Conservation (phyloP, 2,329 filamentous ascomycete genomes). For the Pseudogymnoascus sp. region DNA sequence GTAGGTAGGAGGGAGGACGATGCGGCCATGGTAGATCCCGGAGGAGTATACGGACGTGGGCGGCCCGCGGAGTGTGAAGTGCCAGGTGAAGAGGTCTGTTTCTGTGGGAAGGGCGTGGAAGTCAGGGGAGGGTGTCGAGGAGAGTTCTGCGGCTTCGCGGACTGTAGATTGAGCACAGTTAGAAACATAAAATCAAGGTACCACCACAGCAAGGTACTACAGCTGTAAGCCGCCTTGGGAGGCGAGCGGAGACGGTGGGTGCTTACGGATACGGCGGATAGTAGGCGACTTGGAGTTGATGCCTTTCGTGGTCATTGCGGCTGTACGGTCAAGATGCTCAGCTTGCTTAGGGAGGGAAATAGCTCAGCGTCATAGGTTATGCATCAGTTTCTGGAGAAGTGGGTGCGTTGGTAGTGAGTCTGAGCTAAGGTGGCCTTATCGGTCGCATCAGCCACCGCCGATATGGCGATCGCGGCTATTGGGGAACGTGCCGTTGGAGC, state of each 20-base stretch:
- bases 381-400: neutral
- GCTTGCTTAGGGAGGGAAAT: neutral
- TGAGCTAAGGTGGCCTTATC: conserved; percentile 6
- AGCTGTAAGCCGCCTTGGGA: neutral
- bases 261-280: conserved; percentile 71
- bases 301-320: neutral
- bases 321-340: conserved; percentile 1
- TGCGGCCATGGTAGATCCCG: conserved; percentile 92
- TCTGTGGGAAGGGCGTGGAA: conserved; percentile 72
- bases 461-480: conserved; percentile 1
- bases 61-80: conserved; percentile 91
- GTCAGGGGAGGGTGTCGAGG: conserved; percentile 69
- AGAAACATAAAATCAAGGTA: conserved; percentile 25
- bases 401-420: neutral
- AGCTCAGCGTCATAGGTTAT: neutral
- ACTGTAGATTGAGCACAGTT: conserved; percentile 38
- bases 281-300: conserved; percentile 73
- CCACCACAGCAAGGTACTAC: conserved; percentile 11
- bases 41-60: conserved; percentile 66
- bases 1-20: conserved; percentile 81
- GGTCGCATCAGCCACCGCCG: neutral
- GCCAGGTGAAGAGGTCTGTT: conserved; percentile 92
- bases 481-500: neutral
- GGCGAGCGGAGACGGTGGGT: conserved; percentile 13
- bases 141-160: conserved; percentile 84